Evolutionary conservation across 2,329 filamentous ascomycete species (phyloP).

Genomic region (Paracorniculantispora psalliotae): DNA sequence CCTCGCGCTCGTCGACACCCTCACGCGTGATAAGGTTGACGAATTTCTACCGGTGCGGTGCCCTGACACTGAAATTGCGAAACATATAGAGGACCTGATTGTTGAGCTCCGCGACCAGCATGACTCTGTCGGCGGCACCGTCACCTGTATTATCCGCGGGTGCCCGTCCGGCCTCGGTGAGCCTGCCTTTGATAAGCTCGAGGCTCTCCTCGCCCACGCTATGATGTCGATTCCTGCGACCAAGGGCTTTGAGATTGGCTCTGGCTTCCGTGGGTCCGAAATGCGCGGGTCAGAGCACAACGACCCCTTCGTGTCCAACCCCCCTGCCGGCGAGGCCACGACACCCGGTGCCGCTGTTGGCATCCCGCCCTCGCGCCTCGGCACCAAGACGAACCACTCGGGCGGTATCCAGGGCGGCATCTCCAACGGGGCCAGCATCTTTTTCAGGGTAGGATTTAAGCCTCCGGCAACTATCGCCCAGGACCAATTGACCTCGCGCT

Average conservation of each 20-base stretch:
- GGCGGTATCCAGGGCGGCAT: constrained; percentile 95
- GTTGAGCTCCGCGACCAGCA: constrained; percentile 70
- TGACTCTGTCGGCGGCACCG: constrained; percentile 91
- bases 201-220: constrained; percentile 84
- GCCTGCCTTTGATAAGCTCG: constrained; percentile 92
- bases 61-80: constrained; percentile 58
- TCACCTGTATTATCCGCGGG: constrained; percentile 89
- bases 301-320: constrained; percentile 47
- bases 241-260: constrained; percentile 94
- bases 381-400: constrained; percentile 90
- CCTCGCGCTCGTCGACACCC: constrained; percentile 63
- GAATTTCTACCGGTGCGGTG: constrained; percentile 81
- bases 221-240: constrained; percentile 94
- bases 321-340: constrained; percentile 20
- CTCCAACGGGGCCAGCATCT: constrained; percentile 87
- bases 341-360: constrained; percentile 24
- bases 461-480: constrained; percentile 89
- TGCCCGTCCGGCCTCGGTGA: constrained; percentile 83
- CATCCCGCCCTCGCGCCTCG: constrained; percentile 56
- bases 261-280: constrained; percentile 82
- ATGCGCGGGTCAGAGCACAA: constrained; percentile 89
- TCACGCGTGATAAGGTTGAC: constrained; percentile 76
- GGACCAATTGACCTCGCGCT: constrained; percentile 77
- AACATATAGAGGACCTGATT: constrained; percentile 74
- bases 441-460: constrained; percentile 95